Conservation (phyloP, 2,329 filamentous ascomycete species). For the Pseudonectria foliicola region DNA sequence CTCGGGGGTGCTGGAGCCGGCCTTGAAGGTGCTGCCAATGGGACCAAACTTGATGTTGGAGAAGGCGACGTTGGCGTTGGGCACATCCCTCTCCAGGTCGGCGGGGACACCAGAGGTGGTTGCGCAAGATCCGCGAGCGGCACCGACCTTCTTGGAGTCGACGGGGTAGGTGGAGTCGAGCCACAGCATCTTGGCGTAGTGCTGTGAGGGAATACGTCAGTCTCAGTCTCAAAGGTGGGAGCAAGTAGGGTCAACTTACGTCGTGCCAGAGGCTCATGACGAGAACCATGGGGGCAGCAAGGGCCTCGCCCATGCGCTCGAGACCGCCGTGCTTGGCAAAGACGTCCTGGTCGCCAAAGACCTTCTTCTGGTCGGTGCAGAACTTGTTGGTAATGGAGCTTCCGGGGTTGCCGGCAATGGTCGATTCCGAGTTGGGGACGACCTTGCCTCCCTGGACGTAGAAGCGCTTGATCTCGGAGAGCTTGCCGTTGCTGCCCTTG, state of each 20-base stretch:
- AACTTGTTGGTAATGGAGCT: conserved; percentile 49
- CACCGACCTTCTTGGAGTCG: conserved; percentile 36
- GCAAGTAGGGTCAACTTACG: conserved; percentile 19
- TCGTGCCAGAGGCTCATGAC: conserved; percentile 55
- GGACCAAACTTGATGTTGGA: conserved; percentile 53
- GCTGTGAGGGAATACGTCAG: conserved; percentile 19
- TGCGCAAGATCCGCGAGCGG: conserved; percentile 47
- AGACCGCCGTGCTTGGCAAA: conserved; percentile 53
- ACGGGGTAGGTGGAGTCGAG: conserved; percentile 61
- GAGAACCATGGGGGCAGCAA: conserved; percentile 38
- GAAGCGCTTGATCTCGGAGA: conserved; percentile 56
- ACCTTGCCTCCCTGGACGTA: conserved; percentile 57
- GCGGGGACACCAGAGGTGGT: conserved; percentile 44
- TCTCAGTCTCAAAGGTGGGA: background rate
- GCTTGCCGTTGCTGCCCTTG: conserved; percentile 39
- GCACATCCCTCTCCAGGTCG: conserved; percentile 38
- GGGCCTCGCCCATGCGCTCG: conserved; percentile 43
- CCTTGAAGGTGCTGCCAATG: conserved; percentile 44
- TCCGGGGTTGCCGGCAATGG: conserved; percentile 31
- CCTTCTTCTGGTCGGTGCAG: conserved; percentile 51
- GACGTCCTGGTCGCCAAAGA: conserved; percentile 46
- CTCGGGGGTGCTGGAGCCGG: conserved; percentile 1
- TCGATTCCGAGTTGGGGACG: conserved; percentile 45
- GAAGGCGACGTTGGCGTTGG: conserved; percentile 46
- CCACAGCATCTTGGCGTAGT: conserved; percentile 66